These are phyloP conservation scores for Neoboletus brunneissimus DNA, from an alignment of 768 basidiomycete genomes.

Conservation along the genomic window DNA sequence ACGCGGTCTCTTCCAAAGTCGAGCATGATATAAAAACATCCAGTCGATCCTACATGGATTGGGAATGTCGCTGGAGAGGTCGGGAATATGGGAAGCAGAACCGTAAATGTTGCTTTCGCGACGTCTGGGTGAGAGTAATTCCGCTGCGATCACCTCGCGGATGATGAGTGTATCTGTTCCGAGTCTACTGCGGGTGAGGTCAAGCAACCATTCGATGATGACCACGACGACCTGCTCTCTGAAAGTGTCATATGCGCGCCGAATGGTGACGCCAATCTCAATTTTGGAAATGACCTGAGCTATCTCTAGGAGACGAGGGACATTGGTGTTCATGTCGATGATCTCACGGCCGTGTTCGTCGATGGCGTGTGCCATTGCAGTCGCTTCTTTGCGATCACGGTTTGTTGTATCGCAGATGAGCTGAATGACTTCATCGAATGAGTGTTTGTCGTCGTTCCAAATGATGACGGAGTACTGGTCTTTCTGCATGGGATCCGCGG, in stretches of 20 bases:
- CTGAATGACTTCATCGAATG: conserved; percentile 81
- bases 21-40: conserved; percentile 77
- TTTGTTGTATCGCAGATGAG: conserved; percentile 57
- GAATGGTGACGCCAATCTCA: conserved; percentile 87
- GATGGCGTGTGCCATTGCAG: conserved; percentile 52
- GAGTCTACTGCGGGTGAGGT: conserved; percentile 70
- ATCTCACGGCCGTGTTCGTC: conserved; percentile 83
- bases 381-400: conserved; percentile 55
- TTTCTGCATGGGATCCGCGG: conserved; percentile 74
- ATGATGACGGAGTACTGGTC: conserved; percentile 80
- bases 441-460: conserved; percentile 99
- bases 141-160: conserved; percentile 68
- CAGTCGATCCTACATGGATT: conserved; percentile 68
- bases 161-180: conserved; percentile 65
- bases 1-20: conserved; percentile 82
- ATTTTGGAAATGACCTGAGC: conserved; percentile 81
- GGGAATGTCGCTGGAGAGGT: conserved; percentile 39
- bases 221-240: conserved; percentile 81
- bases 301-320: conserved; percentile 62
- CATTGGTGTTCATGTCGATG: conserved; percentile 65
- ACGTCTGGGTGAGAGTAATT: conserved; percentile 61
- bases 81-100: conserved; percentile 35
- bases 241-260: conserved; percentile 84
- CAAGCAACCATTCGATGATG: conserved; percentile 83
- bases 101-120: conserved; percentile 48